These are phyloP conservation scores for Pseudozyma sp. DNA, from an alignment of 1,284 basidiomycete species.

Conservation along the genomic window DNA sequence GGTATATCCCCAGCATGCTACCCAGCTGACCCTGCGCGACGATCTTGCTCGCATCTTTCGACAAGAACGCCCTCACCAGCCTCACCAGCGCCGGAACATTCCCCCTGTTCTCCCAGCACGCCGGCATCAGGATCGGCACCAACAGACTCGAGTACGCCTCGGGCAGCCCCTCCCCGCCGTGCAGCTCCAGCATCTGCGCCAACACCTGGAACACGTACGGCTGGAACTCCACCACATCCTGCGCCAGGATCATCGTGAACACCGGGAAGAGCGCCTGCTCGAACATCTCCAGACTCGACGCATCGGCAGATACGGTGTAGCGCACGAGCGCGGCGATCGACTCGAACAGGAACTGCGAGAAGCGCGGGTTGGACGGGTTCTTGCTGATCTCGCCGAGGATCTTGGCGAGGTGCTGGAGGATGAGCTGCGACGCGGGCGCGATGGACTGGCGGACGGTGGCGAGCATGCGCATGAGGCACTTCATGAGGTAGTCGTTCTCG, in stretches of 20 bases:
- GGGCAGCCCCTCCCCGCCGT: conserved; percentile 74
- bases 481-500: conserved; percentile 98
- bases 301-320: conserved; percentile 77
- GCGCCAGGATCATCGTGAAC: conserved; percentile 86
- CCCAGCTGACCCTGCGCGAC: conserved; percentile 80
- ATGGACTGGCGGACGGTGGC: conserved; percentile 86
- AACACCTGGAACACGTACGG: conserved; percentile 98
- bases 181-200: conserved; percentile 92
- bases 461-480: conserved; percentile 95
- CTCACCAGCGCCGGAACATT: conserved; percentile 93
- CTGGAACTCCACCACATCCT: conserved; percentile 95
- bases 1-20: conserved; percentile 87
- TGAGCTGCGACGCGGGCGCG: conserved; percentile 76
- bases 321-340: conserved; percentile 90
- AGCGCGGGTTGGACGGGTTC: conserved; percentile 96
- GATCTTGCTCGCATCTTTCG: conserved; percentile 78
- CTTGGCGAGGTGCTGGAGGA: conserved; percentile 80
- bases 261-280: conserved; percentile 82
- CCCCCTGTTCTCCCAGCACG: conserved; percentile 93
- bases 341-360: conserved; percentile 98
- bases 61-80: conserved; percentile 85
- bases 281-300: conserved; percentile 78
- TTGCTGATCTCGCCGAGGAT: conserved; percentile 89
- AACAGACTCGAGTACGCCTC: conserved; percentile 82
- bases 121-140: conserved; percentile 84